phyloP scores from a whole-genome alignment of 495 filamentous ascomycete genomes.

The Penicillium canescens region DNA sequence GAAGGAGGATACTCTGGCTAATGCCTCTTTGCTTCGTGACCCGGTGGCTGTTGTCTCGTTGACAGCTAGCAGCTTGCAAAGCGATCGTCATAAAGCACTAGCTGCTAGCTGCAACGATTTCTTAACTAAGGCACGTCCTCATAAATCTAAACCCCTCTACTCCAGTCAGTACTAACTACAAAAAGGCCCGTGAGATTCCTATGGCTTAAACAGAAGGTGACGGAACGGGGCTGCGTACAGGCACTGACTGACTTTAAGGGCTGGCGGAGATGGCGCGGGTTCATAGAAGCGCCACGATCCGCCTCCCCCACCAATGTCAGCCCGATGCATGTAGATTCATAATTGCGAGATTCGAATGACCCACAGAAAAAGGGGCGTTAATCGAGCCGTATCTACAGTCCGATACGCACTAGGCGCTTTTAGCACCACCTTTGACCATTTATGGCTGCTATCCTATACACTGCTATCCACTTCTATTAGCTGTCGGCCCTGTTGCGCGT shows the following conservation, averaged over 20 bases:
- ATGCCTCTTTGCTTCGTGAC: constrained; percentile 79
- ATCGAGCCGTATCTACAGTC: too few relatives aligned
- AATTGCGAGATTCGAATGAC: too few relatives aligned
- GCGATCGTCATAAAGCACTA: constrained; percentile 89
- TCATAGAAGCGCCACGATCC: constrained; percentile 41
- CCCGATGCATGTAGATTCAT: constrained; percentile 25
- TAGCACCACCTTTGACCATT: too few relatives aligned
- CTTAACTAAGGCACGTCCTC: constrained; percentile 65
- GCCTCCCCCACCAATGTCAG: constrained; percentile 27
- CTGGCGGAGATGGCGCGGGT: constrained; percentile 96
- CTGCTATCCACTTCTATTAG: too few relatives aligned
- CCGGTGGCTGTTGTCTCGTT: constrained; percentile 97
- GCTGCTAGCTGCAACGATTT: constrained; percentile 98
- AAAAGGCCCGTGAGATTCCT: constrained; percentile 85
- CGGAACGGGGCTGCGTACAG: constrained; percentile 99
- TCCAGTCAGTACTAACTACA: too few relatives aligned
- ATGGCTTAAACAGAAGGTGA: constrained; percentile 95
- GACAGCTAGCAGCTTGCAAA: constrained; percentile 89
- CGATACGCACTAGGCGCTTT: too few relatives aligned
- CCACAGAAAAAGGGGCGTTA: too few relatives aligned
- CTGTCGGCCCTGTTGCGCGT: too few relatives aligned
- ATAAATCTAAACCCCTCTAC: too few relatives aligned
- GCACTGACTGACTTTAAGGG: constrained; percentile 97
- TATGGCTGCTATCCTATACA: too few relatives aligned
- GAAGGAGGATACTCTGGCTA: constrained; percentile 64